phyloP scores from a whole-genome alignment of 345 rosid genomes.

The Camelina hispida region DNA sequence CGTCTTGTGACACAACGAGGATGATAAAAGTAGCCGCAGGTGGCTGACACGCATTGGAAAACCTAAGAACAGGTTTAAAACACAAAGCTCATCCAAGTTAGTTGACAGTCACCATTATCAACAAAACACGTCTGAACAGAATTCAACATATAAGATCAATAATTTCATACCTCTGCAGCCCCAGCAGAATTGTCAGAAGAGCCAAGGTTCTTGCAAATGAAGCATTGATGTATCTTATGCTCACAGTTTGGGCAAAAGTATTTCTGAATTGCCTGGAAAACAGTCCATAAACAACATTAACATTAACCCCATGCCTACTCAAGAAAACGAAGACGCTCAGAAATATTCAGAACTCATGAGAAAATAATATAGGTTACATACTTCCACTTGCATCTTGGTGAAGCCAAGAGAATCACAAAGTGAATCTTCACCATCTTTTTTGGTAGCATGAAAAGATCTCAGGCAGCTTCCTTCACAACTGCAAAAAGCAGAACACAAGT shows the following conservation, averaged over 20 bases:
- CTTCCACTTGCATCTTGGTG: conserved; percentile 64
- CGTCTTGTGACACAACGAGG: conserved; percentile 73
- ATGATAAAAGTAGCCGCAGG: conserved; percentile 91
- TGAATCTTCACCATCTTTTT: conserved; percentile 65
- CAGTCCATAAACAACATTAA: conserved; percentile 32
- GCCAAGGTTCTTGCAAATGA: conserved; percentile 82
- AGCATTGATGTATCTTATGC: conserved; percentile 78
- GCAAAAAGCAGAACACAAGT: conserved; percentile 41
- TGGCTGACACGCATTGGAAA: conserved; percentile 79
- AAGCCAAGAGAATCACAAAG: conserved; percentile 67
- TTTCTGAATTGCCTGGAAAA: conserved; percentile 59
- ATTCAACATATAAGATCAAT: conserved; percentile 24
- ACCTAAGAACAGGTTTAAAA: conserved; percentile 54
- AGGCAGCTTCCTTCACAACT: conserved; percentile 93
- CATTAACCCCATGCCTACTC: conserved; percentile 27
- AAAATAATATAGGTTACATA: conserved; percentile 47
- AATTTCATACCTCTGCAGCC: conserved; percentile 69
- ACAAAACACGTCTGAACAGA: conserved; percentile 19
- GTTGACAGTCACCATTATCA: conserved; percentile 28
- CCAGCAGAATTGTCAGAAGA: conserved; percentile 70
- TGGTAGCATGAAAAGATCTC: conserved; percentile 88
- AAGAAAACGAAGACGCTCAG: conserved; percentile 7
- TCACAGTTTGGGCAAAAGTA: conserved; percentile 79
- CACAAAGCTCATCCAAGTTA: conserved; percentile 18
- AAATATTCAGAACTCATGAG: conserved; percentile 14